Evolutionary conservation across 306 rosid genomes (phyloP), one percentile per base, ranked within the genome.

Genomic region (Fragaria iinumae): DNA sequence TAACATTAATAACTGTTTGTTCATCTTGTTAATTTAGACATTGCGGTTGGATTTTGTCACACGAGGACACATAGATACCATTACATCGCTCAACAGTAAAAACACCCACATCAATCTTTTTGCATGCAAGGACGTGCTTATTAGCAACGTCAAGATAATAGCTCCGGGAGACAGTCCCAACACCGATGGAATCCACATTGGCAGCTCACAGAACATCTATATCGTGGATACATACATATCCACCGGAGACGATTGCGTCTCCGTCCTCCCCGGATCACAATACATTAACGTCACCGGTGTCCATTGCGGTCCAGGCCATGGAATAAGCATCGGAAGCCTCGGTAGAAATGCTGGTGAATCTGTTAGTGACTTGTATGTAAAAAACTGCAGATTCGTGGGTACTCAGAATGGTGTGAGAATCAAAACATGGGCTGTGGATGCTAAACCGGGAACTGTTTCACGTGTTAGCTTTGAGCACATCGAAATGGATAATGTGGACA

Each of bases 361-460:
- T 7, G 72, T 82, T 4, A 7, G 0, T 13, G 73, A 65, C 23
- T 0, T 82, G 36, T 47, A 34, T 0, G 75, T 79, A 9, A 44
- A 32, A 12, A n/a, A 65, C 55, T 9, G 77, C 56, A 70, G 16
- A 21, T 75, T 83, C 11, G 6, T 4, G 27, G 75, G 71, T 60
- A 83, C 86, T n/a, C 23, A 13, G 3, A 83, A 83, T 52, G 86
- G 86, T 8, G 39, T 83, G 17, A 79, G 83, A 63, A 74, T 83
- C 71, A 80, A 82, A 69, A 59, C 84, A 14, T 83, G 84, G 84
- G 77, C 77, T 16, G 47, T 29, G 25, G 13, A 64, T 9, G 53
- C 82, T 1, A 13, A 39, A 21, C 18, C 80, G 4, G 55, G 82
- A 38, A 60, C 8, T 25, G 77, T 80, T 45, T 67, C 73, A 13